Base-by-base conservation (phyloP, 768 basidiomycete genomes). In the Boletales sp. region DNA sequence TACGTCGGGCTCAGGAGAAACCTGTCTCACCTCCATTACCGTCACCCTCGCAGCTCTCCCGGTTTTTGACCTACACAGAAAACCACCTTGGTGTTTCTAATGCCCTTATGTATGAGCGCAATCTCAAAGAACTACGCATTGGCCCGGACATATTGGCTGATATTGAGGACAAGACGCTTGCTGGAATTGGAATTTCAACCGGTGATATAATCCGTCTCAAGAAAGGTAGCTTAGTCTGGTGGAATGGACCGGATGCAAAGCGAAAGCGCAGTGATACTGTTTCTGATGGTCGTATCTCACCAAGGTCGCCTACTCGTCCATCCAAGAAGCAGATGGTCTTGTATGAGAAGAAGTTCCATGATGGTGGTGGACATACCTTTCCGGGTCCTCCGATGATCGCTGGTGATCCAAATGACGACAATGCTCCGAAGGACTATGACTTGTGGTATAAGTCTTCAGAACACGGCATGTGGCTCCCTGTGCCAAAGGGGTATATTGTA, bases 331-430 rank as follows among this genome's bases (percentile, higher is more conserved):
- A n/a, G n/a, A 24, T n/a, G 13, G 11, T 43, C 3, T 18, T 24
- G 9, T 51, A 51, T 18, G 43, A 51, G 37, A 51, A 45, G 30
- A 7, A n/a, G 18, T 51, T 19, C 37, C 30, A 44, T 27, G 31
- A 35, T 19, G 51, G 46, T 41, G 51, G 40, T 37, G 45, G 32
- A 2, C 18, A 8, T 12, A n/a, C n/a, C n/a, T 52, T 47, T 17
- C n/a, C 21, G 19, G 41, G 40, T 15, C 31, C 45, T 5, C 40
- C 46, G 15, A 52, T 46, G 51, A 18, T 15, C 2, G 8, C 18
- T 11, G 38, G 18, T 3, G 32, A 31, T 35, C n/a, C n/a, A n/a
- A n/a, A n/a, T n/a, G n/a, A n/a, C n/a, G 36, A 32, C 3, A 15
- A 29, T 5, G 24, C 11, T 27, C 18, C 8, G 0, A 40, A 18